These are phyloP conservation scores for Saturnispora halmiae DNA, from an alignment of 805 yeast species.

Conservation along the genomic window DNA sequence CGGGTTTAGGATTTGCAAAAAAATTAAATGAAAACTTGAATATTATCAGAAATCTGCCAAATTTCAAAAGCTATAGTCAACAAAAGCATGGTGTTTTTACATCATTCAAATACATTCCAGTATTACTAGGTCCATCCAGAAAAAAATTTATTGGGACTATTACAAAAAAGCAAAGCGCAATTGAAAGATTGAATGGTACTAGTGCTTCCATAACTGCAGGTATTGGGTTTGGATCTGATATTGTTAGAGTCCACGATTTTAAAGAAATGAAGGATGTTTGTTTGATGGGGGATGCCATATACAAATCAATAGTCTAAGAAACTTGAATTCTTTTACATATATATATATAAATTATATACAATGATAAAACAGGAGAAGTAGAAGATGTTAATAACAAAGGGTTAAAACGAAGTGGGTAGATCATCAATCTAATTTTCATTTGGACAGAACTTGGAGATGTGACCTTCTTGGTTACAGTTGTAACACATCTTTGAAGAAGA, in stretches of 20 bases:
- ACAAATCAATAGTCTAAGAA: conserved; percentile 25
- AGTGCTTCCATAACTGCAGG: conserved; percentile 67
- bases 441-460: conserved; percentile 72
- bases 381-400: neutral
- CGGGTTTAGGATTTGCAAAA: conserved; percentile 97
- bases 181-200: conserved; percentile 66
- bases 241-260: conserved; percentile 85
- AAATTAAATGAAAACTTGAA: conserved; percentile 57
- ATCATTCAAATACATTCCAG: conserved; percentile 48
- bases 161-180: conserved; percentile 47
- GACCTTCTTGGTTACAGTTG: conserved; percentile 74
- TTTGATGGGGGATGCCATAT: conserved; percentile 65
- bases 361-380: conserved; percentile 3
- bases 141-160: conserved; percentile 77
- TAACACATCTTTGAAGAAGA: conserved; percentile 51
- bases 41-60: conserved; percentile 43
- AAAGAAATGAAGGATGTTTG: conserved; percentile 45
- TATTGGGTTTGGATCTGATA: conserved; percentile 63
- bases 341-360: conserved; percentile 3
- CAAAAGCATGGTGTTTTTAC: conserved; percentile 25
- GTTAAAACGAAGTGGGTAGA: neutral
- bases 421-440: neutral
- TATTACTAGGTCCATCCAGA: conserved; percentile 81
- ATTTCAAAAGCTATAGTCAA: conserved; percentile 37
- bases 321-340: neutral